phyloP scores from a whole-genome alignment of 202 grass and related monocot genomes.

The Carex arenaria region DNA sequence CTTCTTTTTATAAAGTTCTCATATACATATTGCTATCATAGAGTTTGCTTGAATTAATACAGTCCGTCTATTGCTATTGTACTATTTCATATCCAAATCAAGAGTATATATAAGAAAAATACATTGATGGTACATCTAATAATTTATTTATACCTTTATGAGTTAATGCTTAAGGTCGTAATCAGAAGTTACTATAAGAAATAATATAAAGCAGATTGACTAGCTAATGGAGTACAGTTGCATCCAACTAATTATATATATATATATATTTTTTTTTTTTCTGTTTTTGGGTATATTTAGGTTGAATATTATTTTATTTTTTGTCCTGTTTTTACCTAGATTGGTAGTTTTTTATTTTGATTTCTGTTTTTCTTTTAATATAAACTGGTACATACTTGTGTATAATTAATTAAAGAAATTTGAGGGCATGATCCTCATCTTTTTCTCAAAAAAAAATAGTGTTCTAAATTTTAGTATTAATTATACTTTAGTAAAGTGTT shows the following conservation, averaged over 20 bases:
- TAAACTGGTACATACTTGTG: too few species aligned
- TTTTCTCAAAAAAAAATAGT: too few species aligned
- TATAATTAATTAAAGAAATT: too few species aligned
- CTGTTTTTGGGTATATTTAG: too few species aligned
- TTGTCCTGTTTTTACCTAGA: too few species aligned
- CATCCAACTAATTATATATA: not conserved
- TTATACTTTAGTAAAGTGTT: too few species aligned
- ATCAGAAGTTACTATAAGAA: not conserved
- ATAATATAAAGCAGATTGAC: not conserved
- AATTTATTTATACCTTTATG: not conserved
- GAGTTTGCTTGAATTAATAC: not conserved
- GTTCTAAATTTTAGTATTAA: not conserved
- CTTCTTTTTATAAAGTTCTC: not conserved
- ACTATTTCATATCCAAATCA: not conserved
- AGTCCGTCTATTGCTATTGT: constrained; percentile 1
- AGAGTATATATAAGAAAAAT: not conserved
- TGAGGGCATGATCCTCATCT: too few species aligned
- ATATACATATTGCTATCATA: constrained; percentile 5
- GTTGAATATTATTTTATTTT: too few species aligned
- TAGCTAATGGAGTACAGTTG: not conserved
- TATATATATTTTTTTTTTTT: too few species aligned
- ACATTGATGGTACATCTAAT: constrained; percentile 9
- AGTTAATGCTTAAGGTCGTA: not conserved
- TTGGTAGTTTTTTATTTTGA: too few species aligned
- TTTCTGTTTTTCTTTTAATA: too few species aligned